Evolutionary conservation across 2,329 filamentous ascomycete genomes (phyloP), one percentile per base, ranked within the genome.

Genomic region (Trichophyton schoenleinii): DNA sequence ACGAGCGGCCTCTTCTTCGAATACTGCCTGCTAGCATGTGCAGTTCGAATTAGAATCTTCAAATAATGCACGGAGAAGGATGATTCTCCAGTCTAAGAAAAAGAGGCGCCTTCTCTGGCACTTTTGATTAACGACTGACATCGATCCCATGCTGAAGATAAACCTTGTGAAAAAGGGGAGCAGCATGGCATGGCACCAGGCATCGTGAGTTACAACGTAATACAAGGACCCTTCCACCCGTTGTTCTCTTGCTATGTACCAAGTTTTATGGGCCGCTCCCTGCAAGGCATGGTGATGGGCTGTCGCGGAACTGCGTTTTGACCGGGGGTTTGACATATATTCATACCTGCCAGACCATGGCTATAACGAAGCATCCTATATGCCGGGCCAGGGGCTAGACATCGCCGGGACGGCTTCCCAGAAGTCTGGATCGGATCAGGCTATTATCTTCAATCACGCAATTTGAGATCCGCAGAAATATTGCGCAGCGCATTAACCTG

Each of bases 331-430:
- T 53, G 18, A n/a, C 22, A 53, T 44, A n/a, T 44, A 20, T 18
- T 44, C 15, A 44, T 5, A 18, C n/a, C 41, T 44, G 41, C 15
- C n/a, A 44, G 41, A n/a, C 15, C n/a, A 18, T 44, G n/a, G 41
- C 11, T 38, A 38, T 38, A 38, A 0, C 9, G 18, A 13, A 38
- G 34, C n/a, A 5, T n/a, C 41, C 41, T 44, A n/a, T 44, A 38
- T 38, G 18, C 49, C 22, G 9, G 22, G 49, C 49, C 49, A 53
- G 49, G 49, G 49, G 15, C 22, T 31, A 53, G 28, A n/a, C 49
- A 53, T 53, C 49, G 49, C 28, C 49, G 49, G 49, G 49, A 53
- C 49, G 13, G 25, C 28, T 53, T 53, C 49, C 49, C 49, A 53
- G 49, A 31, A 34, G 49, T 53, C 28, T 53, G 49, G 49, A 53